Evolutionary conservation across 257 asterid species (phyloP), one percentile per base, ranked within the genome.

Genomic region (Ocimum tenuiflorum): DNA sequence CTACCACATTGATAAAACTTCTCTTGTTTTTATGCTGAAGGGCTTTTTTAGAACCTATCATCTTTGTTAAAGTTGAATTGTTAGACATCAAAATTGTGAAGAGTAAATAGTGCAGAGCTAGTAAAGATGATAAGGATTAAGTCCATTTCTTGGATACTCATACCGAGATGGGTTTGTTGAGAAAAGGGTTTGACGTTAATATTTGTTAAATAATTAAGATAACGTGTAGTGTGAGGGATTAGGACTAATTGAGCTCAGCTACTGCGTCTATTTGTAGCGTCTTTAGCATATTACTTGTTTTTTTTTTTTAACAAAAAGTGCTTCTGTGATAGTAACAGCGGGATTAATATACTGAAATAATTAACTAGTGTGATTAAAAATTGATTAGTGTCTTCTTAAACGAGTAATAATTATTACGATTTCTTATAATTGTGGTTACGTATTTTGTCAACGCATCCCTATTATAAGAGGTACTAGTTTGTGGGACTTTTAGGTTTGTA

Each of bases 101-200:
- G n/a, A n/a, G n/a, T n/a, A n/a, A n/a, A n/a, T n/a, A n/a, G n/a
- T n/a, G n/a, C n/a, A n/a, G n/a, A n/a, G n/a, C n/a, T n/a, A n/a
- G n/a, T n/a, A n/a, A n/a, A n/a, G n/a, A n/a, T n/a, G n/a, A n/a
- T n/a, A n/a, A n/a, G n/a, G n/a, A n/a, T n/a, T n/a, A n/a, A n/a
- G n/a, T n/a, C n/a, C n/a, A n/a, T n/a, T n/a, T n/a, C n/a, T n/a
- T n/a, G n/a, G n/a, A n/a, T n/a, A n/a, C n/a, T n/a, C n/a, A n/a
- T n/a, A n/a, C n/a, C 71, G 70, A 59, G 75, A 71, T 74, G 86
- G 82, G 57, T 81, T 82, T 70, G 88, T 78, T 86, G 67, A 69
- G 27, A 33, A 47, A 58, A 24, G 63, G 79, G 73, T 82, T 84
- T 85, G 85, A 83, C 92, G n/a, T n/a, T n/a, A n/a, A n/a, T n/a